phyloP scores from a whole-genome alignment of 805 yeast species.

The Candida anglica region DNA sequence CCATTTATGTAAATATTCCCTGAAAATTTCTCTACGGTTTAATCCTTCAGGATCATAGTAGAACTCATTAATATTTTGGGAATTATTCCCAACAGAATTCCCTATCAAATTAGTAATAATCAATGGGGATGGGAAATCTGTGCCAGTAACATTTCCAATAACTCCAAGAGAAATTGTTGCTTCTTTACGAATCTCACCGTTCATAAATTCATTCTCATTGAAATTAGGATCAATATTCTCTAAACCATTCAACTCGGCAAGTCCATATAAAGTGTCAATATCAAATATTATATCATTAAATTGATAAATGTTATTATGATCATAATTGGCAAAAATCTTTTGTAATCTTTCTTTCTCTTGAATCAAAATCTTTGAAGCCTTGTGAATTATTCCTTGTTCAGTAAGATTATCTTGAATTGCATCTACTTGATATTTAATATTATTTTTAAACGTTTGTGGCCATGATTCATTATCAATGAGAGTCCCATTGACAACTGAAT shows the following conservation, averaged over 20 bases:
- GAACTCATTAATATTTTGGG: conserved; percentile 5
- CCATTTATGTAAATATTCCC: conserved; percentile 12
- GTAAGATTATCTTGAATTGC: conserved; percentile 7
- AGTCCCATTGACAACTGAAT: conserved; percentile 1
- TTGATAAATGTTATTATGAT: conserved; percentile 14
- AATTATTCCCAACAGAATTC: conserved; percentile 4
- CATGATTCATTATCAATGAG: conserved; percentile 6
- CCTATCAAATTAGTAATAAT: conserved; percentile 12
- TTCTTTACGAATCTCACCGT: conserved; percentile 6
- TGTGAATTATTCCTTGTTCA: conserved; percentile 10
- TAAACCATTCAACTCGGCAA: conserved; percentile 7
- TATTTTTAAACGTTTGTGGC: conserved; percentile 3
- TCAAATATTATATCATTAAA: conserved; percentile 19
- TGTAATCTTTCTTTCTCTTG: conserved; percentile 10
- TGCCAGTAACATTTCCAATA: conserved; percentile 16
- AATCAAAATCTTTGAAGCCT: conserved; percentile 6
- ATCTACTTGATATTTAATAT: conserved; percentile 7
- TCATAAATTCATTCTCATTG: conserved; percentile 3
- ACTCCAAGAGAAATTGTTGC: conserved; percentile 15
- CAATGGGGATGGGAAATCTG: conserved; percentile 18
- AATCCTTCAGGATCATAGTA: conserved; percentile 16
- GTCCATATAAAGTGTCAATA: conserved; percentile 5
- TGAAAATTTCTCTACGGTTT: conserved; percentile 12
- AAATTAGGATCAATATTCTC: neutral
- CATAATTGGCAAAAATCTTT: conserved; percentile 7